These are phyloP conservation scores for Mortierella alpina DNA, from an alignment of 192 early-diverging fungal species.

Conservation along the genomic window DNA sequence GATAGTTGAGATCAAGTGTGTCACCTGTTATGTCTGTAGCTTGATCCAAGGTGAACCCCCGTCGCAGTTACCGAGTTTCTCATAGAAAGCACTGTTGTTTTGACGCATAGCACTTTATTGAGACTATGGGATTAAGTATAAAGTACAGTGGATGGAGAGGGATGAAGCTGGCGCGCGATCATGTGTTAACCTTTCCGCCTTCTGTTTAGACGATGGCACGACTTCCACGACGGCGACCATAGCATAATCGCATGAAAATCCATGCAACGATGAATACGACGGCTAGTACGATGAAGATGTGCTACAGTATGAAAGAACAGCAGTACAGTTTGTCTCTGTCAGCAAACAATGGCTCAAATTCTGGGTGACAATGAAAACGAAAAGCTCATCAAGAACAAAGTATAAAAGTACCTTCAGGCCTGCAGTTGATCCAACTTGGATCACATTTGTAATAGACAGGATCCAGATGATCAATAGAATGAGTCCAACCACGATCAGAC, in stretches of 20 bases:
- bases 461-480: conserved; percentile 19
- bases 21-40: too few relatives aligned
- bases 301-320: neutral
- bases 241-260: conserved; percentile 17
- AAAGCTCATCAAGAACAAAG: too few relatives aligned
- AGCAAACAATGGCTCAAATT: neutral
- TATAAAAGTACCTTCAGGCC: neutral
- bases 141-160: too few relatives aligned
- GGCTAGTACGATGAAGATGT: conserved; percentile 16
- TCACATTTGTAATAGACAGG: neutral
- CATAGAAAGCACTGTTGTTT: too few relatives aligned
- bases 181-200: too few relatives aligned
- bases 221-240: neutral
- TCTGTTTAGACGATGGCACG: too few relatives aligned
- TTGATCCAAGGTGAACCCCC: too few relatives aligned
- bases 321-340: neutral
- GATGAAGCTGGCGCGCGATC: too few relatives aligned
- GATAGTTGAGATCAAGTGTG: too few relatives aligned
- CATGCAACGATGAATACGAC: conserved; percentile 13
- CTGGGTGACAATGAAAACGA: neutral
- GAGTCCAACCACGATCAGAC: conserved; percentile 16
- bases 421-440: neutral
- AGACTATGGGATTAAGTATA: too few relatives aligned
- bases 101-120: too few relatives aligned
- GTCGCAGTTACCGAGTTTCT: too few relatives aligned